These are phyloP conservation scores for Phytophthora cryptogea DNA, from an alignment of 352 stramenopile species.

Conservation along the genomic window DNA sequence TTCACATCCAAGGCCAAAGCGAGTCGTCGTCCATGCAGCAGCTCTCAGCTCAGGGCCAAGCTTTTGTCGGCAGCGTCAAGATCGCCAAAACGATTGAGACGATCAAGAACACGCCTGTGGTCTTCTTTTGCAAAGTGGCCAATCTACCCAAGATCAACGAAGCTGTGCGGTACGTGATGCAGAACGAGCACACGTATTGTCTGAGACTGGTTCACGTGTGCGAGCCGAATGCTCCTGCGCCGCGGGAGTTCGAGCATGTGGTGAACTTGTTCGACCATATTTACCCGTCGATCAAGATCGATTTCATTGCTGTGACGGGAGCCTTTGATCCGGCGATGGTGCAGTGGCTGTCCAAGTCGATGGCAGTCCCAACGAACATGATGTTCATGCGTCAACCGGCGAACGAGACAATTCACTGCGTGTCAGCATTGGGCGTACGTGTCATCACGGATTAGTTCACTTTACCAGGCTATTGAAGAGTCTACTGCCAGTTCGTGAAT, in stretches of 20 bases:
- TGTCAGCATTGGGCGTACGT: constrained; percentile 75
- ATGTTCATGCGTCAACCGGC: constrained; percentile 91
- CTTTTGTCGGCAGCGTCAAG: constrained; percentile 53
- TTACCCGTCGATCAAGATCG: constrained; percentile 91
- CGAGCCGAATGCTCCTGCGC: constrained; percentile 30
- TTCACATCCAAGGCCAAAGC: constrained; percentile 25
- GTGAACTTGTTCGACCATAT: constrained; percentile 89
- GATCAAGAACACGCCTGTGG: constrained; percentile 79
- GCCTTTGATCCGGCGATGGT: constrained; percentile 76
- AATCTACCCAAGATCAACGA: constrained; percentile 93
- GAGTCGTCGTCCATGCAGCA: constrained; percentile 18
- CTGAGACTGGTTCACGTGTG: constrained; percentile 87
- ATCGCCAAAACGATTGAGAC: constrained; percentile 77
- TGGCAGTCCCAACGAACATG: constrained; percentile 84
- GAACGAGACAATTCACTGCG: constrained; percentile 73
- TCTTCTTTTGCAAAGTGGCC: constrained; percentile 91
- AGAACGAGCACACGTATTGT: constrained; percentile 89
- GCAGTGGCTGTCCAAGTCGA: constrained; percentile 74
- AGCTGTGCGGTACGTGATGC: constrained; percentile 88
- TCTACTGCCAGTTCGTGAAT: constrained; percentile 6
- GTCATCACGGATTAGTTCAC: constrained; percentile 67
- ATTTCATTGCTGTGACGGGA: constrained; percentile 81
- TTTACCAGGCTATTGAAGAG: background rate
- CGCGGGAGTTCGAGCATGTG: constrained; percentile 47
- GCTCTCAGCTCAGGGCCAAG: constrained; percentile 31